A percentile compares a stretch with the other conserved stretches of the same genome.
These are phyloP conservation scores for Apiotrichum porosum DNA, from an alignment of 1,284 basidiomycete genomes.

Conservation along the genomic window DNA sequence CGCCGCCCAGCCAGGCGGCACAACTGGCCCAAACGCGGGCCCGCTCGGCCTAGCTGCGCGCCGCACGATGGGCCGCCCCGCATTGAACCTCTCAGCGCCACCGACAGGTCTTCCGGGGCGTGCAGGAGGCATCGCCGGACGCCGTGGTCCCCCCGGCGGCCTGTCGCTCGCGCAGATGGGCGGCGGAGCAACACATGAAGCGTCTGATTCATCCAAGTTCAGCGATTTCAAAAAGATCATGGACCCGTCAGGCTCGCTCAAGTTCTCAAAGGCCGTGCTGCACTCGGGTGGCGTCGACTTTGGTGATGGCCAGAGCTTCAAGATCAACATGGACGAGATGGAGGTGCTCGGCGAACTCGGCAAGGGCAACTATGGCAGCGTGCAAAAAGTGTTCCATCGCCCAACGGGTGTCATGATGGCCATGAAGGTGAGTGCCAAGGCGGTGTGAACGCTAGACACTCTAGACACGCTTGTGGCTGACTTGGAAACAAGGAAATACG, in stretches of 20 bases:
- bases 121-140: conserved; percentile 29
- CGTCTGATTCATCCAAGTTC: conserved; percentile 52
- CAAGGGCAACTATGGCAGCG: conserved; percentile 94
- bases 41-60: conserved; percentile 44
- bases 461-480: background rate
- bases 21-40: conserved; percentile 36
- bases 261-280: conserved; percentile 91
- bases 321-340: conserved; percentile 94
- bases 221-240: conserved; percentile 90
- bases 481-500: conserved; percentile 89
- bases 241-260: conserved; percentile 89
- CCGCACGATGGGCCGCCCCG: conserved; percentile 32
- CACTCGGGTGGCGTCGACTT: conserved; percentile 94
- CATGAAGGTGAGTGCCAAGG: conserved; percentile 71
- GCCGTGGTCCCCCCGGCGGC: conserved; percentile 43
- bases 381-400: conserved; percentile 89
- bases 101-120: conserved; percentile 22
- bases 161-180: conserved; percentile 24
- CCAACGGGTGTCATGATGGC: conserved; percentile 96
- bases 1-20: conserved; percentile 9
- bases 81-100: conserved; percentile 28
- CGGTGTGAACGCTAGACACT: background rate
- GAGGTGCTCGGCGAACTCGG: conserved; percentile 80
- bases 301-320: conserved; percentile 83
- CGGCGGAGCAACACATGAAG: background rate